These are phyloP conservation scores for Stereocaulon alpinum DNA, from an alignment of 495 filamentous ascomycete species.

Conservation along the genomic window DNA sequence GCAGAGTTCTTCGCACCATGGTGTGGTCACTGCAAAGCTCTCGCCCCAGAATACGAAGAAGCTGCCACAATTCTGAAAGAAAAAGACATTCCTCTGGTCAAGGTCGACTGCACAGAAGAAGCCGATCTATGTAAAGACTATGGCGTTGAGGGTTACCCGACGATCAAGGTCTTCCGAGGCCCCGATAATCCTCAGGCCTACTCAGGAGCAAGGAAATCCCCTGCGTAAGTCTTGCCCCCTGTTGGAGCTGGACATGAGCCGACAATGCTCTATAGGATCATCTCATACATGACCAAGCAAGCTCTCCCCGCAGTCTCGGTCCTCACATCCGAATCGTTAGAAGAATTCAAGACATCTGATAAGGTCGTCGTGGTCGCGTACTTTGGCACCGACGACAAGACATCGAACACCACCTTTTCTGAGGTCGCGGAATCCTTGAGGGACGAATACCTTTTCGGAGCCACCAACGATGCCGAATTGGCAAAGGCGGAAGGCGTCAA, in stretches of 20 bases:
- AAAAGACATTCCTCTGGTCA: constrained; percentile 85
- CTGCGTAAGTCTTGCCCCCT: constrained; percentile 52
- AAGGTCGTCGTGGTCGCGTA: constrained; percentile 93
- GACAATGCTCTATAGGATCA: constrained; percentile 48
- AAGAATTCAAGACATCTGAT: constrained; percentile 95
- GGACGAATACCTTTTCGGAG: constrained; percentile 86
- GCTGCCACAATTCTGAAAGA: constrained; percentile 89
- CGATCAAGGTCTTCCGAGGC: constrained; percentile 97
- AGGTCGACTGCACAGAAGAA: constrained; percentile 96
- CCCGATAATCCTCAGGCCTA: constrained; percentile 75
- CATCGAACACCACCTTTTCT: constrained; percentile 69
- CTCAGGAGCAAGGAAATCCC: constrained; percentile 78
- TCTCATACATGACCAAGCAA: constrained; percentile 99
- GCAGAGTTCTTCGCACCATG: constrained; percentile 98
- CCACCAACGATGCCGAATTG: constrained; percentile 68
- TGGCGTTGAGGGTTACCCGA: constrained; percentile 94
- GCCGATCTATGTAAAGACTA: constrained; percentile 78
- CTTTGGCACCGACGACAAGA: constrained; percentile 74
- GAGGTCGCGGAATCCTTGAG: constrained; percentile 72
- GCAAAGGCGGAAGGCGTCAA: constrained; percentile 84
- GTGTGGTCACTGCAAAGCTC: constrained; percentile 98
- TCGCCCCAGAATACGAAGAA: constrained; percentile 84
- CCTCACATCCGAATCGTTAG: constrained; percentile 66
- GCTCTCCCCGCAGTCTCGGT: constrained; percentile 83
- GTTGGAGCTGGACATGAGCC: neutral